phyloP scores from a whole-genome alignment of 83 land plant genomes.

The Diphasiastrum complanatum region DNA sequence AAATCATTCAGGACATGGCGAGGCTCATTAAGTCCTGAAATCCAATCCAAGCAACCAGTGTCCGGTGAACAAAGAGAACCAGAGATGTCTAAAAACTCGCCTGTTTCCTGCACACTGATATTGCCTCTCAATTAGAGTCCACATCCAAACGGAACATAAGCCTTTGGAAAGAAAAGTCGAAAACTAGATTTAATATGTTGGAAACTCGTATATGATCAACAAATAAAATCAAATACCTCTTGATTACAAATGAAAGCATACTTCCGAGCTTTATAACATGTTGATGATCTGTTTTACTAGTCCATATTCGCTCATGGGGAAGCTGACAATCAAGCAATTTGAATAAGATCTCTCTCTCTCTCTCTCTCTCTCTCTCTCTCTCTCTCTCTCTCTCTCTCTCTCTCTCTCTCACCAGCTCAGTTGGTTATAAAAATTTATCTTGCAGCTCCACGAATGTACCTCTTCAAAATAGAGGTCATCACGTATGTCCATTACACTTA shows the following conservation, averaged over 20 bases:
- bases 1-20: too few species aligned
- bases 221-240: neutral
- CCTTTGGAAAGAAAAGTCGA: too few species aligned
- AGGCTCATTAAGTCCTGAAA: too few species aligned
- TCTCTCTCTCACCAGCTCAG: conserved; percentile 2
- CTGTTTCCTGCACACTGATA: conserved; percentile 20
- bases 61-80: conserved; percentile 11
- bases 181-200: too few species aligned
- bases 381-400: neutral
- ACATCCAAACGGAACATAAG: neutral
- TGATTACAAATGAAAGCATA: neutral
- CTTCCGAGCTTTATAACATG: conserved; percentile 4
- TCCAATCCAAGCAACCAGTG: conserved; percentile 14
- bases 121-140: neutral
- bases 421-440: neutral
- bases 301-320: conserved; percentile 6
- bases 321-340: neutral
- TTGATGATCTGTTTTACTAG: neutral
- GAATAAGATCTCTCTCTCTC: neutral
- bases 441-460: neutral
- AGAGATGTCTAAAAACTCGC: conserved; percentile 14
- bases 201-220: too few species aligned
- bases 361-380: neutral
- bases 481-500: conserved; percentile 23
- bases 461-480: conserved; percentile 26